These are phyloP conservation scores for Nitzschia putrida DNA, from an alignment of 108 stramenopile genomes.

Conservation along the genomic window DNA sequence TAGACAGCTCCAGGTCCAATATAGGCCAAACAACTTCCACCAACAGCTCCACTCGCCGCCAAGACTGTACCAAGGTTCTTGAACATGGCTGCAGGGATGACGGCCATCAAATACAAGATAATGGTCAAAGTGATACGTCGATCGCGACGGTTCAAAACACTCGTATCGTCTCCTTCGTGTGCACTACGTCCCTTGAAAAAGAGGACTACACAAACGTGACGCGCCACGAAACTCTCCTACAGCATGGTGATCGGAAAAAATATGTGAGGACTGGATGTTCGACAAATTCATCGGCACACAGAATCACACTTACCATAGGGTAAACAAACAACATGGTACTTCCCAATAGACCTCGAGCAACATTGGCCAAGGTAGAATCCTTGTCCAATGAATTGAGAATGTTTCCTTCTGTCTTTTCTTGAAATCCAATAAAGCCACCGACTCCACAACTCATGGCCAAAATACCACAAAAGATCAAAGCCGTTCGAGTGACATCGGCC, in stretches of 20 bases:
- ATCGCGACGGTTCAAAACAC: conserved; percentile 71
- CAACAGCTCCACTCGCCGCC: conserved; percentile 66
- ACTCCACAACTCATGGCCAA: conserved; percentile 58
- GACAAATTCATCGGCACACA: neutral
- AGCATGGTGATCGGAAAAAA: neutral
- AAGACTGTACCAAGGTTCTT: conserved; percentile 62
- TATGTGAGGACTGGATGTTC: neutral
- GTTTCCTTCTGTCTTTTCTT: conserved; percentile 62
- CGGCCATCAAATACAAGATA: conserved; percentile 59
- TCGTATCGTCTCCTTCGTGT: conserved; percentile 82
- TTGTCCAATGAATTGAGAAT: conserved; percentile 63
- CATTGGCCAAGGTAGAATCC: conserved; percentile 41
- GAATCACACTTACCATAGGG: conserved; percentile 52
- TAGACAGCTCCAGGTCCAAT: conserved; percentile 84
- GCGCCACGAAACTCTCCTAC: conserved; percentile 71
- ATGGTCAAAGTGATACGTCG: conserved; percentile 70
- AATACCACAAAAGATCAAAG: conserved; percentile 49
- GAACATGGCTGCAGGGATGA: conserved; percentile 70
- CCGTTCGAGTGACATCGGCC: conserved; percentile 54
- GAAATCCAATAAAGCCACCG: conserved; percentile 71
- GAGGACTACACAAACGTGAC: conserved; percentile 76
- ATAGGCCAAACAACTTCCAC: conserved; percentile 69
- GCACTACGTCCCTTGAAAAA: conserved; percentile 76
- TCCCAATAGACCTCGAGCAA: conserved; percentile 54
- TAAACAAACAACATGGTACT: conserved; percentile 84